Evolutionary conservation across 208 protist species (phyloP).

Genomic region (Crithidia fasciculata): DNA sequence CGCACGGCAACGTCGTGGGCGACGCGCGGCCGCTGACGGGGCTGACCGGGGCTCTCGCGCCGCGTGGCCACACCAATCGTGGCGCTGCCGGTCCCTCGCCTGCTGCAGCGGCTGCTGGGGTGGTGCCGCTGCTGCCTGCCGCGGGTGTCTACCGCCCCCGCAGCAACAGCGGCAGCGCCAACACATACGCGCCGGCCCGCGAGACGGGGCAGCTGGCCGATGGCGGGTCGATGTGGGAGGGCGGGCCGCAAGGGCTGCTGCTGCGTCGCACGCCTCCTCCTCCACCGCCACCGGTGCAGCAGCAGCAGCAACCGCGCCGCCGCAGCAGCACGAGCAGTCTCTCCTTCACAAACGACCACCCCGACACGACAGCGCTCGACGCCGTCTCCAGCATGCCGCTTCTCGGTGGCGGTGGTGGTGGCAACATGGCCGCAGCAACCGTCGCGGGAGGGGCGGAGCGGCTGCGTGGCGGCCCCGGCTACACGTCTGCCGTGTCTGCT

Average conservation of each 20-base stretch:
- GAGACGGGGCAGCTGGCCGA: conserved; percentile 9
- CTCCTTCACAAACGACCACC: conserved; percentile 13
- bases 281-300: neutral
- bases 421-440: too few species aligned
- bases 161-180: too few species aligned
- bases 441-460: neutral
- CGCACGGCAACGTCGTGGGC: conserved; percentile 30
- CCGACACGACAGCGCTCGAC: conserved; percentile 7
- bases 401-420: neutral
- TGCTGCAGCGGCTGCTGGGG: too few species aligned
- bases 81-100: neutral
- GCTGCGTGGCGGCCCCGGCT: neutral
- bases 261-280: neutral
- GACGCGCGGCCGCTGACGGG: conserved; percentile 19
- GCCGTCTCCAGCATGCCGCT: conserved; percentile 29
- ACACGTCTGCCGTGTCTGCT: neutral
- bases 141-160: too few species aligned
- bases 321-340: conserved; percentile 17
- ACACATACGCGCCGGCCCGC: neutral
- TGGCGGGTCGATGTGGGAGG: neutral
- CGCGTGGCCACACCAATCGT: neutral
- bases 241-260: conserved; percentile 3
- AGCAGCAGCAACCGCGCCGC: conserved; percentile 14
- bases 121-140: too few species aligned
- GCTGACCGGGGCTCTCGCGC: neutral